Percentiles rank a stretch among this genome's conserved stretches.
Evolutionary conservation across 352 stramenopile genomes (phyloP).

Genomic region (Phytophthora capsici): DNA sequence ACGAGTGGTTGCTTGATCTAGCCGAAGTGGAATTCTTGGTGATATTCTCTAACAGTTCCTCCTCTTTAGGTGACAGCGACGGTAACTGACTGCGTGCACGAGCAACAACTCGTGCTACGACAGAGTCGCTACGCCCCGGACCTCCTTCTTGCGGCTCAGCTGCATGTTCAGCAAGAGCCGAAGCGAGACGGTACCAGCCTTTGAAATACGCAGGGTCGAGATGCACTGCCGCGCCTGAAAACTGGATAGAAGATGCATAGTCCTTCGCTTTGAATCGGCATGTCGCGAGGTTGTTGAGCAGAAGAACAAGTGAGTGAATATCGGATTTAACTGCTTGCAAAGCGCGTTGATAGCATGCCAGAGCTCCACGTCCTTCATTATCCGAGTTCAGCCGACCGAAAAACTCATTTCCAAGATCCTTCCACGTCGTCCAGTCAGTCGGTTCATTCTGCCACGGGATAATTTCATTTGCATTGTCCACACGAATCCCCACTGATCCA

Average conservation of each 20-base stretch:
- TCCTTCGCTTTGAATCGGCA: constrained; percentile 31
- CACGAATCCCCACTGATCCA: constrained; percentile 21
- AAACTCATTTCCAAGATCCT: constrained; percentile 35
- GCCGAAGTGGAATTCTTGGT: not conserved
- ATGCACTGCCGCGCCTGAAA: constrained; percentile 27
- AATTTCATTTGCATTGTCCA: constrained; percentile 28
- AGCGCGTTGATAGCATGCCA: constrained; percentile 30
- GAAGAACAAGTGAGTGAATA: constrained; percentile 12
- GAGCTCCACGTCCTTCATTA: constrained; percentile 21
- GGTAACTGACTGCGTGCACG: not conserved
- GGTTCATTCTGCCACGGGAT: constrained; percentile 24
- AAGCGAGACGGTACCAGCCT: constrained; percentile 25
- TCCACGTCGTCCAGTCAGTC: constrained; percentile 28
- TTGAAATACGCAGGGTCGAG: constrained; percentile 29
- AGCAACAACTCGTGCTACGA: constrained; percentile 6
- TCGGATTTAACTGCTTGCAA: constrained; percentile 14
- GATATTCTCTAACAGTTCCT: not conserved
- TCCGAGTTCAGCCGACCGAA: constrained; percentile 14
- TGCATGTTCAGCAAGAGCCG: constrained; percentile 14
- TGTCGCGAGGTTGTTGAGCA: constrained; percentile 29
- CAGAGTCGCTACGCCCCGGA: not conserved
- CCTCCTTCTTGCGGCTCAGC: not conserved
- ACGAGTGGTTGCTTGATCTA: not conserved
- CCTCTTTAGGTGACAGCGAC: not conserved
- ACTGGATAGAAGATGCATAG: constrained; percentile 18